Conservation (phyloP, 2,329 filamentous ascomycete species). For the Neurospora sp. region DNA sequence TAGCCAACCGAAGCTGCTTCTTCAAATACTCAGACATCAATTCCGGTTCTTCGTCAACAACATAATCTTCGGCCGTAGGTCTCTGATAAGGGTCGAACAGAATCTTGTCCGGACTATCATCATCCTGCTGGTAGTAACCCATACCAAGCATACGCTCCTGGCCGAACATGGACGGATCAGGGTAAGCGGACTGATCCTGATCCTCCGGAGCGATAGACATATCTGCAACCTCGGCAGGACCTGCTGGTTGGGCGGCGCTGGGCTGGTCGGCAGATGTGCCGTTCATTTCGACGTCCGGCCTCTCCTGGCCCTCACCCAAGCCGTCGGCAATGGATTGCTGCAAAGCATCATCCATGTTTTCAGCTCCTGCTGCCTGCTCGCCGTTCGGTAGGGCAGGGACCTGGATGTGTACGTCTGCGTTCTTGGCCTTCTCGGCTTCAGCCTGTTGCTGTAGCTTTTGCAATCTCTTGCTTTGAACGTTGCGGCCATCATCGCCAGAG, state of each 20-base stretch:
- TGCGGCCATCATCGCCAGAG: conserved; percentile 47
- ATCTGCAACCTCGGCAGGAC: conserved; percentile 21
- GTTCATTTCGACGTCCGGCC: conserved; percentile 10
- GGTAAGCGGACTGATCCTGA: conserved; percentile 29
- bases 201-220: conserved; percentile 19
- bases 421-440: conserved; percentile 46
- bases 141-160: conserved; percentile 46
- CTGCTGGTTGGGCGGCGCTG: conserved; percentile 12
- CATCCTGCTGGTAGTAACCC: conserved; percentile 52
- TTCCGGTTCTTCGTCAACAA: conserved; percentile 31
- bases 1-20: conserved; percentile 43
- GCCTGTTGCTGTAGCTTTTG: conserved; percentile 46
- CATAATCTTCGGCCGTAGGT: conserved; percentile 35
- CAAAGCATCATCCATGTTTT: conserved; percentile 22
- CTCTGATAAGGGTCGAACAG: conserved; percentile 50
- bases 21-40: conserved; percentile 42
- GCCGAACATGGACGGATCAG: conserved; percentile 37
- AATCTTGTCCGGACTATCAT: conserved; percentile 47
- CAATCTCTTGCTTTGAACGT: conserved; percentile 48
- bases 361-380: conserved; percentile 11
- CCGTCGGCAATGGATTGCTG: conserved; percentile 18
- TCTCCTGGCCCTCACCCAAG: conserved; percentile 19
- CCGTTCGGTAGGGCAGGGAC: conserved; percentile 15
- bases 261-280: conserved; percentile 10
- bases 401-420: conserved; percentile 18